phyloP scores from a whole-genome alignment of 2,329 filamentous ascomycete species.

The Arthrobotrys megalospora region DNA sequence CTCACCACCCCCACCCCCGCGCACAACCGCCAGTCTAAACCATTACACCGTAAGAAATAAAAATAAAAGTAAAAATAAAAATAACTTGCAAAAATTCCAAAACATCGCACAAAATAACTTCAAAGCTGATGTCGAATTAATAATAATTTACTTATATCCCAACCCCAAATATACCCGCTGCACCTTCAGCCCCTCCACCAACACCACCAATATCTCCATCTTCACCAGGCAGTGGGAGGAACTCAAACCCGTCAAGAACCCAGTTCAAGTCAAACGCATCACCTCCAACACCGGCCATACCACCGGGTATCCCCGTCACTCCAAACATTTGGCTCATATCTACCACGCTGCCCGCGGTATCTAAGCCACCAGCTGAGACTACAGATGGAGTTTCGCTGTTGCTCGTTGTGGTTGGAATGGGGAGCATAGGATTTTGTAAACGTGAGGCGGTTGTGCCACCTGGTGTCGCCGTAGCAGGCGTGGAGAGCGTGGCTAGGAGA shows the following conservation, averaged over 20 bases:
- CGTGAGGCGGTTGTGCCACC: slow-evolving; percentile 1
- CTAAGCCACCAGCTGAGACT: slow-evolving; percentile 35
- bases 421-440: slow-evolving; percentile 53
- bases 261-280: slow-evolving; percentile 57
- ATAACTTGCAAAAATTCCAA: neutral
- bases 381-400: slow-evolving; percentile 53
- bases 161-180: slow-evolving; percentile 48
- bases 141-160: slow-evolving; percentile 28
- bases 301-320: slow-evolving; percentile 21
- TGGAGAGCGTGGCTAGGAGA: slow-evolving; percentile 33
- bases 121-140: neutral
- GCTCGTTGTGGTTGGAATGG: slow-evolving; percentile 49
- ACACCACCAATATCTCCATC: slow-evolving; percentile 44
- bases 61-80: neutral
- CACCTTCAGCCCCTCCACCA: slow-evolving; percentile 2
- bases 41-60: slow-evolving; percentile 13
- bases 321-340: slow-evolving; percentile 56
- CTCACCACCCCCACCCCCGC: neutral
- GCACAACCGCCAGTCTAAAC: slow-evolving; percentile 20
- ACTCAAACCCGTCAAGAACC: slow-evolving; percentile 58
- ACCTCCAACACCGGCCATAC: slow-evolving; percentile 13
- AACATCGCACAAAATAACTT: neutral
- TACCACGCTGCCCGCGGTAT: slow-evolving; percentile 34
- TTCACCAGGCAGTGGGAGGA: slow-evolving; percentile 48
- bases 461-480: slow-evolving; percentile 14